These are phyloP conservation scores for Cardamine chenopodiifolia DNA, from an alignment of 345 rosid species.

Conservation along the genomic window DNA sequence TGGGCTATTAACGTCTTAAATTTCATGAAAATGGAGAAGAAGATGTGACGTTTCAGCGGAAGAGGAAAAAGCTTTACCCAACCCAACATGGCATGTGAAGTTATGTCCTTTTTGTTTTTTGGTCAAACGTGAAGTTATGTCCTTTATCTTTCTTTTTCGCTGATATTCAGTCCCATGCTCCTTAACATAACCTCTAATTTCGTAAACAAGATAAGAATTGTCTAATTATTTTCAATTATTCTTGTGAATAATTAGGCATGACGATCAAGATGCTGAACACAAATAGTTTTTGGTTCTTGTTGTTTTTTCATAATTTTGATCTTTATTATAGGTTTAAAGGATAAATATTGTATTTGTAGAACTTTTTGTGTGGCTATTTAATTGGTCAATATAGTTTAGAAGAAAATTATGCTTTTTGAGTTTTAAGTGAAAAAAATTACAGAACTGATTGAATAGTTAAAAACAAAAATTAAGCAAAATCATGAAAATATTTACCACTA, in stretches of 20 bases:
- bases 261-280: not conserved
- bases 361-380: not conserved
- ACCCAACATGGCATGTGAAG: conserved; percentile 38
- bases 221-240: conserved; percentile 2
- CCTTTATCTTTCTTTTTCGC: conserved; percentile 8
- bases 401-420: not conserved
- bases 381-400: not conserved
- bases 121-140: conserved; percentile 38
- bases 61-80: conserved; percentile 23
- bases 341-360: not conserved
- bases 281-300: not conserved
- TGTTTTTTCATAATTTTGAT: not conserved
- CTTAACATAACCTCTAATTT: conserved; percentile 18
- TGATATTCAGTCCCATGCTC: conserved; percentile 19
- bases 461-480: not conserved
- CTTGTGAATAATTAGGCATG: conserved; percentile 17
- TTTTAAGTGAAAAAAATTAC: not conserved
- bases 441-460: not conserved
- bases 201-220: conserved; percentile 20
- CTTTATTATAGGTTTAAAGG: not conserved
- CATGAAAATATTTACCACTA: not conserved
- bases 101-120: conserved; percentile 27
- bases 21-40: conserved; percentile 22
- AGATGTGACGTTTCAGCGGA: conserved; percentile 40
- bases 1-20: conserved; percentile 7